phyloP scores from a whole-genome alignment of 306 rosid genomes.

The Lotus japonicus region DNA sequence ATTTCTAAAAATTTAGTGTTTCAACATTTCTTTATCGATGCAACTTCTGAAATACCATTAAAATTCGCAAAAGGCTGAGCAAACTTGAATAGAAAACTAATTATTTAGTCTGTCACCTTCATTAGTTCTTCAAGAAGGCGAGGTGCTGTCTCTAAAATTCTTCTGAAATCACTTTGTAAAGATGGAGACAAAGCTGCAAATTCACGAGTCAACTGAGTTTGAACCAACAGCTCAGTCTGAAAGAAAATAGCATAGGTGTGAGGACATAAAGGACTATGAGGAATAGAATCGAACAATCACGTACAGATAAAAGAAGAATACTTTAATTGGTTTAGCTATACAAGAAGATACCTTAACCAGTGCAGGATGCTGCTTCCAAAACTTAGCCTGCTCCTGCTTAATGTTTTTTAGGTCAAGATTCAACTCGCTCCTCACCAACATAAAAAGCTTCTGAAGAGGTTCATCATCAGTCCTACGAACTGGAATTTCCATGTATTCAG shows the following conservation, averaged over 20 bases:
- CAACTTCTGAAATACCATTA: neutral
- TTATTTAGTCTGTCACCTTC: conserved; percentile 56
- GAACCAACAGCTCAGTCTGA: conserved; percentile 96
- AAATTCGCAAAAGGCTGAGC: neutral
- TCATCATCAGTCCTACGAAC: conserved; percentile 92
- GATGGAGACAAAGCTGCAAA: conserved; percentile 65
- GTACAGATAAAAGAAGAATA: neutral
- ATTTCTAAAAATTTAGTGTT: neutral
- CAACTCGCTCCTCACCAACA: conserved; percentile 95
- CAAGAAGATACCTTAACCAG: conserved; percentile 70
- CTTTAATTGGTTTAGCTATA: neutral
- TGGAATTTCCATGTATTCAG: conserved; percentile 93
- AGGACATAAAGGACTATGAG: conserved; percentile 13
- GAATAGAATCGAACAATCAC: conserved; percentile 12
- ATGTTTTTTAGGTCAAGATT: conserved; percentile 97
- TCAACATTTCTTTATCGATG: neutral
- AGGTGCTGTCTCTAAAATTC: conserved; percentile 85
- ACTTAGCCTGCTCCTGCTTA: conserved; percentile 97
- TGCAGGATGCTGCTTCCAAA: conserved; percentile 99
- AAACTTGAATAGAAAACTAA: conserved; percentile 9
- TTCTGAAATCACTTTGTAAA: conserved; percentile 71
- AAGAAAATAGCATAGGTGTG: conserved; percentile 24
- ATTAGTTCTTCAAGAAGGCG: conserved; percentile 96
- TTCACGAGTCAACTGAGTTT: conserved; percentile 90
- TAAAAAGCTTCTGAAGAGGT: conserved; percentile 91